Evolutionary conservation across 2,329 filamentous ascomycete genomes (phyloP), one percentile per base, ranked within the genome.

Genomic region (Cadophora sp.): DNA sequence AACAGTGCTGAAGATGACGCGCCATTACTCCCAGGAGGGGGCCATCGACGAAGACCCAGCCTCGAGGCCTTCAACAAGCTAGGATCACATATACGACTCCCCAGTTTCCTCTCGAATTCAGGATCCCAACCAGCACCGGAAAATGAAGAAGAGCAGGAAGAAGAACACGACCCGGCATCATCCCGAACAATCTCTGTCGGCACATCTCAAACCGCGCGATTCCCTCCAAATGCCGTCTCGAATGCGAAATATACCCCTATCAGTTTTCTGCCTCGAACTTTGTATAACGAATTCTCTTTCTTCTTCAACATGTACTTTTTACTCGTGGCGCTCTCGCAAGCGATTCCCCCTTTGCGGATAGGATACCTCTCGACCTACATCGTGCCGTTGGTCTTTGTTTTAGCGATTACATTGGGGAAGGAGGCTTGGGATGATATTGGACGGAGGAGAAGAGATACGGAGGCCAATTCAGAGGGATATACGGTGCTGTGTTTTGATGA

Each of bases 221-320:
- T 95, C 79, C 95, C 96, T 11, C 89, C 92, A 9, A 99, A 99
- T 79, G 87, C 93, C 66, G 88, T 99, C 60, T 98, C 95, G 43
- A 98, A 99, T 79, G 95, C 96, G 65, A 99, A 98, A 84, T 99
- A 99, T 80, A 98, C 95, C 34, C 89, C 94, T 0, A 91, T 94
- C 83, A 97, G 92, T 63, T 99, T 99, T 80, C 86, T 99, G 16
- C 97, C 97, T 2, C 86, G 95, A 63, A 99, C 96, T 0, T 84
- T 99, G 26, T 99, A 97, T 81, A 98, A 98, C 81, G 96, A 99
- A 78, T 99, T 99, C 79, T 97, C 95, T 68, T 99, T 98, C 83
- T 99, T 99, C 82, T 97, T 99, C 85, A 99, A 99, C 85, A 93
- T 98, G 84, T 99, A 99, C 79, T 99, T 99, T 79, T 84, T 99